Base-by-base conservation (phyloP, 1,284 basidiomycete species). In the Ceratobasidium sp. region DNA sequence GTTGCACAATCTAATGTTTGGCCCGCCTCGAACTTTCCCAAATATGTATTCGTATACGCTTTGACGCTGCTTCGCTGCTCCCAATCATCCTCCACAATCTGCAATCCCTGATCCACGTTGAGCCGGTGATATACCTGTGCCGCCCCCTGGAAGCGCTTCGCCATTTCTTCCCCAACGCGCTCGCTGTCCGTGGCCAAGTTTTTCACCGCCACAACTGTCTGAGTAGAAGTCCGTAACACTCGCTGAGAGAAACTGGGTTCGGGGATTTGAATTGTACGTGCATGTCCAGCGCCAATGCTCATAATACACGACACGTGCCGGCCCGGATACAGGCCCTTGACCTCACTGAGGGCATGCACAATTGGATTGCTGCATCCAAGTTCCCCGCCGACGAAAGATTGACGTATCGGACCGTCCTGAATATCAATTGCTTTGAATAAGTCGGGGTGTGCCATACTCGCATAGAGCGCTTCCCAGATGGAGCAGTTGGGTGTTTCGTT, bases 321-420 rank as follows among this genome's bases (percentile, higher is more conserved):
- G 53, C 43, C 67, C 69, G 20, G 40, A 27, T 3, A n/a, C n/a
- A n/a, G n/a, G n/a, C n/a, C n/a, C n/a, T n/a, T n/a, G n/a, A n/a
- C n/a, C n/a, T n/a, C n/a, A n/a, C n/a, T n/a, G n/a, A 70, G 52
- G 1, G 67, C 52, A 40, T 70, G 40, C 15, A 43, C 60, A 6
- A 57, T 40, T 8, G 69, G 60, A 22, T 70, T 70, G n/a, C 55
- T 55, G 25, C 53, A 62, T 35, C 57, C 69, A 38, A 70, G 27
- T 17, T 22, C 64, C 17, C 35, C 60, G 43, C 45, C 69, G 13
- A 70, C 47, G 25, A 45, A 70, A 2, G 53, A 25, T 17, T 49
- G 25, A 8, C 6, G 2, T 3, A 62, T 32, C 2, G 42, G 38
- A 0, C 45, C 27, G 13, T 49, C 34, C 5, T 8, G 50, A 7